A percentile compares a stretch with the other conserved stretches of the same genome.
phyloP scores from a whole-genome alignment of 2,329 filamentous ascomycete genomes.

The Talaromyces pinophilus region DNA sequence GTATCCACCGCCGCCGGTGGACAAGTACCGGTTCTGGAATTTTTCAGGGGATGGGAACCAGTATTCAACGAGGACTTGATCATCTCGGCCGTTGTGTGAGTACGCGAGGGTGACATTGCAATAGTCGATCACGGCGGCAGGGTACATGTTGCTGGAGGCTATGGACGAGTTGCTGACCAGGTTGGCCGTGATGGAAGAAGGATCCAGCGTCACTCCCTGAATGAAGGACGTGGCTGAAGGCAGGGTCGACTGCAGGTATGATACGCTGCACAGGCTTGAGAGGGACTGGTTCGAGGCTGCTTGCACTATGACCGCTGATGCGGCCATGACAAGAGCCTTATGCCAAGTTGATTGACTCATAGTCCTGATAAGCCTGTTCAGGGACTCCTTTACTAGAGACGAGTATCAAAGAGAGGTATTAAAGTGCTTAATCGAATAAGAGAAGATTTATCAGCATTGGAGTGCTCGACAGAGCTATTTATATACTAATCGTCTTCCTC shows the following conservation, averaged over 20 bases:
- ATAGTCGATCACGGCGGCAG: not conserved
- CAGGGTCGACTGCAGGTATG: not conserved
- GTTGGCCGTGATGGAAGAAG: not conserved
- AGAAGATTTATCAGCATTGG: not conserved
- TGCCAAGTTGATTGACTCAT: not conserved
- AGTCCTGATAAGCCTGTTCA: not conserved
- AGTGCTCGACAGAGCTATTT: not conserved
- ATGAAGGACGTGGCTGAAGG: not conserved
- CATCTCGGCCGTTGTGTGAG: not conserved
- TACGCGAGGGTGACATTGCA: not conserved
- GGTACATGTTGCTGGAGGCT: not conserved
- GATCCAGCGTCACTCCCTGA: not conserved
- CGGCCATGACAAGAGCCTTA: not conserved
- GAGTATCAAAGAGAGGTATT: not conserved
- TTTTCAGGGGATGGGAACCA: not conserved
- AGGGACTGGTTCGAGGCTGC: not conserved
- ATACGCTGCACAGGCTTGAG: not conserved
- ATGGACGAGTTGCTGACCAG: not conserved
- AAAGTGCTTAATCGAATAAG: not conserved
- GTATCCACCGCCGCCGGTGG: not conserved
- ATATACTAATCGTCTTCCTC: not conserved
- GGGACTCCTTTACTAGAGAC: not conserved
- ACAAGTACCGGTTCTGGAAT: not conserved
- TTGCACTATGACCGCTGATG: not conserved
- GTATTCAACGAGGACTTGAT: not conserved